Percentiles rank a stretch among this genome's conserved stretches.
Conservation (phyloP, 2,329 filamentous ascomycete species). For the Sarocladium oryzae region DNA sequence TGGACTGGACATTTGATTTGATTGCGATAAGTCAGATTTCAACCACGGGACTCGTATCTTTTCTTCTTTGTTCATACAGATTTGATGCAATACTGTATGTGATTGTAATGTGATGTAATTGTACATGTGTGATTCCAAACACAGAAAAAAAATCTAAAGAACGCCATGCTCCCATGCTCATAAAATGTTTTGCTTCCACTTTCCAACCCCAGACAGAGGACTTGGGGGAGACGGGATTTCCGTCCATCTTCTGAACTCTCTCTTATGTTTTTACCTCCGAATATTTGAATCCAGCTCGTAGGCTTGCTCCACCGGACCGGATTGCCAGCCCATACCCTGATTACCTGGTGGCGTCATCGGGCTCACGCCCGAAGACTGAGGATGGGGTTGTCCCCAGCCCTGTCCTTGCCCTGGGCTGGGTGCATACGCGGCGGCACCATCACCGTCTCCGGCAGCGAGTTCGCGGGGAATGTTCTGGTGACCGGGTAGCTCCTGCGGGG, state of each 20-base stretch:
- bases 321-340: conserved; percentile 24
- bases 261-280: not conserved
- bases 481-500: not conserved
- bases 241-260: too few relatives aligned
- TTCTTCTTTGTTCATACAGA: not conserved
- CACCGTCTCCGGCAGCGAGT: not conserved
- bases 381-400: not conserved
- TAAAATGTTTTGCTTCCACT: too few relatives aligned
- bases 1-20: not conserved
- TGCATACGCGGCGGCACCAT: not conserved
- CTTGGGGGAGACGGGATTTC: too few relatives aligned
- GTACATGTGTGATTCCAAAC: not conserved
- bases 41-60: conserved; percentile 2
- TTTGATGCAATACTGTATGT: not conserved
- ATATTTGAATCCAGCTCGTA: conserved; percentile 22
- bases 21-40: conserved; percentile 1
- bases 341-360: conserved; percentile 14
- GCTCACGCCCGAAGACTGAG: conserved; percentile 7
- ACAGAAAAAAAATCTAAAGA: not conserved
- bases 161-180: not conserved
- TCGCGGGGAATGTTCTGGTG: conserved; percentile 4
- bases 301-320: conserved; percentile 27
- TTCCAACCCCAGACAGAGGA: too few relatives aligned
- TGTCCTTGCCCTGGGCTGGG: conserved; percentile 6
- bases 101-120: not conserved